Evolutionary conservation across 2,329 filamentous ascomycete genomes (phyloP).

Genomic region (Sphaceloma murrayae): DNA sequence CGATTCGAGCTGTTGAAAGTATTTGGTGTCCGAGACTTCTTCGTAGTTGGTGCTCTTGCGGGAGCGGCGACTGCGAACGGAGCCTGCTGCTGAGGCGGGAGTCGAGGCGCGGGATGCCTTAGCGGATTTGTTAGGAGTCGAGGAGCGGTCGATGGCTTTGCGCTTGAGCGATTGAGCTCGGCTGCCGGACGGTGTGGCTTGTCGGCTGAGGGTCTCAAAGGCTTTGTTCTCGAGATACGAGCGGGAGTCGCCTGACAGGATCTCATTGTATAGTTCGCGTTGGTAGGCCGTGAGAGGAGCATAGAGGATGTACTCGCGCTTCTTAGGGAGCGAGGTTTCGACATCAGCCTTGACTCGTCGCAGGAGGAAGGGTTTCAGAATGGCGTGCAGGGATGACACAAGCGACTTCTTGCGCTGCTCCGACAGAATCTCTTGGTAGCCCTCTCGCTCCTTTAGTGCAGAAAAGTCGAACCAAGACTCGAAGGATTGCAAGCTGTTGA

Average conservation of each 20-base stretch:
- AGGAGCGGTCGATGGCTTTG: slow-evolving; percentile 37
- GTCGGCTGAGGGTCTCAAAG: slow-evolving; percentile 51
- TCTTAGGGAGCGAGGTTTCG: slow-evolving; percentile 82
- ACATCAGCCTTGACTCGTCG: slow-evolving; percentile 89
- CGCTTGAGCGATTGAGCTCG: slow-evolving; percentile 47
- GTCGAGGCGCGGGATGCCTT: slow-evolving; percentile 70
- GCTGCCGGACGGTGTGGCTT: slow-evolving; percentile 40
- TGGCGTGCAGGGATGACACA: slow-evolving; percentile 81
- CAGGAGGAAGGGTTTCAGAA: slow-evolving; percentile 82
- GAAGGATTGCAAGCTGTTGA: slow-evolving; percentile 86
- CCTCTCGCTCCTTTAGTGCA: slow-evolving; percentile 73
- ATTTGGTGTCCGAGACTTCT: slow-evolving; percentile 72
- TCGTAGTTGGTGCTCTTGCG: slow-evolving; percentile 51
- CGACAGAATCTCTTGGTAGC: slow-evolving; percentile 66
- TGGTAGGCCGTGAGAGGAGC: slow-evolving; percentile 87
- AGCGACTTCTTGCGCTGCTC: slow-evolving; percentile 69
- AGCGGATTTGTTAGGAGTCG: slow-evolving; percentile 56
- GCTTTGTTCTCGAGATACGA: slow-evolving; percentile 65
- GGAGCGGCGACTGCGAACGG: slow-evolving; percentile 42
- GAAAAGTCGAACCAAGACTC: slow-evolving; percentile 97
- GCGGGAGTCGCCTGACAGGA: slow-evolving; percentile 46
- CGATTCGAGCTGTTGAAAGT: slow-evolving; percentile 65
- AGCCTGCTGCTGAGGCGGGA: slow-evolving; percentile 43
- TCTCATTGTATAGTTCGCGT: slow-evolving; percentile 79
- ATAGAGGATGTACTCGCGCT: slow-evolving; percentile 91